phyloP scores from a whole-genome alignment of 1,284 basidiomycete species.

The Lentinula novae-zelandiae region DNA sequence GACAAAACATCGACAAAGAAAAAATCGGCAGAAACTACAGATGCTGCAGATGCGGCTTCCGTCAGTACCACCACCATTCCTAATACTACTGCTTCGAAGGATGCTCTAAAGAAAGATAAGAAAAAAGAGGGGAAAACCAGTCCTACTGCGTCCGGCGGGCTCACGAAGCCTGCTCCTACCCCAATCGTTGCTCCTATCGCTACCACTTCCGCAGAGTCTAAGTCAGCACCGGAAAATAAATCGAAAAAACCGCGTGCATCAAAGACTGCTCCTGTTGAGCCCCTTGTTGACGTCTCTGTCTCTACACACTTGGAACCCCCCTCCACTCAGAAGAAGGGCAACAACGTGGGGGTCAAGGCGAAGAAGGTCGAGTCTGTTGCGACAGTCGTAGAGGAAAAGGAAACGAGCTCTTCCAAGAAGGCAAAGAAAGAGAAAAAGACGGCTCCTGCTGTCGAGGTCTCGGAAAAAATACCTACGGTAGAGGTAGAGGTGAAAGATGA shows the following conservation, averaged over 20 bases:
- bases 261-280: not conserved
- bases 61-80: not conserved
- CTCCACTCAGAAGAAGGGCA: not conserved
- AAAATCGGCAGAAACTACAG: not conserved
- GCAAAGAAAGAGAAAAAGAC: slow-evolving; percentile 19
- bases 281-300: not conserved
- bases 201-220: not conserved
- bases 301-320: not conserved
- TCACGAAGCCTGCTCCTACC: not conserved
- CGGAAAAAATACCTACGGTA: slow-evolving; percentile 8
- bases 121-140: not conserved
- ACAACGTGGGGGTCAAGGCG: not conserved
- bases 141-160: not conserved
- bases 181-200: not conserved
- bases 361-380: not conserved
- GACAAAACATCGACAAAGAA: not conserved
- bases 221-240: not conserved
- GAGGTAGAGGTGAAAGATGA: not conserved
- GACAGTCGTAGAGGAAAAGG: not conserved
- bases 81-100: slow-evolving; percentile 1
- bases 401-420: slow-evolving; percentile 3
- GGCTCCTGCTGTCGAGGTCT: not conserved
- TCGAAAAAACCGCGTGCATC: not conserved
- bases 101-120: slow-evolving; percentile 9
- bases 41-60: not conserved